Evolutionary conservation across 371 early-diverging fungal species (phyloP).

Genomic region (Cladochytrium tenue): DNA sequence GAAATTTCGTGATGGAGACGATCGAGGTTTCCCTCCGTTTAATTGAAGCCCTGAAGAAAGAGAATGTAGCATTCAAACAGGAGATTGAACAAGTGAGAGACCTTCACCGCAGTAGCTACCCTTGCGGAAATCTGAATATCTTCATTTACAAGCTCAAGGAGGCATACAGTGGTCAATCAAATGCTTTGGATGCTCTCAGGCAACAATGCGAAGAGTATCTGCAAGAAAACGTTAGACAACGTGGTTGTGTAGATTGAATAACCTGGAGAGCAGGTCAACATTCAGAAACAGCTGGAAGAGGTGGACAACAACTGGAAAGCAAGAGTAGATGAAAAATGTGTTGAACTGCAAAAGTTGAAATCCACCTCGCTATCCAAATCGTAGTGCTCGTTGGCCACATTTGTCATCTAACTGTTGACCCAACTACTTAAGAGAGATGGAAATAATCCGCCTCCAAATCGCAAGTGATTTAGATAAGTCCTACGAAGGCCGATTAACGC

Average conservation of each 20-base stretch:
- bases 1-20: conserved; percentile 28
- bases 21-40: conserved; percentile 39
- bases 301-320: conserved; percentile 12
- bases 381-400: not conserved
- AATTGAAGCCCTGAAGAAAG: conserved; percentile 46
- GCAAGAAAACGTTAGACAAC: conserved; percentile 16
- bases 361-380: conserved; percentile 2
- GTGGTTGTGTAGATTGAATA: not conserved
- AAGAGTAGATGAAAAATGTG: conserved; percentile 6
- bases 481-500: not conserved
- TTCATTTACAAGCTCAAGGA: conserved; percentile 20
- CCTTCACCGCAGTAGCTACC: not conserved
- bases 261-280: conserved; percentile 1
- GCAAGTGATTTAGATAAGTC: conserved; percentile 2
- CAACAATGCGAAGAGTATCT: not conserved
- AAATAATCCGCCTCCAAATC: conserved; percentile 4
- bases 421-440: conserved; percentile 12
- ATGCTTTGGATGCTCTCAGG: conserved; percentile 1
- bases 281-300: conserved; percentile 22
- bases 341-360: conserved; percentile 13
- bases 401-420: not conserved
- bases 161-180: conserved; percentile 9
- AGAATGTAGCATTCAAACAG: conserved; percentile 43
- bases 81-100: conserved; percentile 43
- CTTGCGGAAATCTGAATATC: not conserved